Conservation (phyloP, 257 asterid species). For the Agastache rugosa region DNA sequence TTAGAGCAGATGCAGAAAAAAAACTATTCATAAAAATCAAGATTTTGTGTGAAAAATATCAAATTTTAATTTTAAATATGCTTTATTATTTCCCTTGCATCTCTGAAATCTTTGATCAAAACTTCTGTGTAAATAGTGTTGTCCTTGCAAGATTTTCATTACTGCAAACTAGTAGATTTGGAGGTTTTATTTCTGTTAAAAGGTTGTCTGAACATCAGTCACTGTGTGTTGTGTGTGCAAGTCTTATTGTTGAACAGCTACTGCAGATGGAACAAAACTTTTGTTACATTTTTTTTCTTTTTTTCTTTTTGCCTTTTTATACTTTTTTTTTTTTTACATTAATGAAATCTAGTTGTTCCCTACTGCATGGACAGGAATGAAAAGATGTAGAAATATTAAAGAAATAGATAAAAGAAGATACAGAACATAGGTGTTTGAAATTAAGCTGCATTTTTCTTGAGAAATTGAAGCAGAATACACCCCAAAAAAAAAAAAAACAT, state of each 20-base stretch:
- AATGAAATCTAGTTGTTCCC: slow-evolving; percentile 70
- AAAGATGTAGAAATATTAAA: slow-evolving; percentile 44
- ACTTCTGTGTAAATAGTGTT: too few relatives aligned
- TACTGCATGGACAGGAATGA: slow-evolving; percentile 61
- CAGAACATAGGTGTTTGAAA: slow-evolving; percentile 42
- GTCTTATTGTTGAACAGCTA: slow-evolving; percentile 15
- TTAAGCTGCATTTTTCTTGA: slow-evolving; percentile 48
- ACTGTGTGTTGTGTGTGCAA: background rate
- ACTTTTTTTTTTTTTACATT: slow-evolving; percentile 32
- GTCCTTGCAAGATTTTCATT: background rate
- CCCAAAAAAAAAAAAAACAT: slow-evolving; percentile 19
- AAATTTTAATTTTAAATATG: background rate
- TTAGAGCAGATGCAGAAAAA: background rate
- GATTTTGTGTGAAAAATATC: background rate
- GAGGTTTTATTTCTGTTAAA: background rate
- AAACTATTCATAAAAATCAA: background rate
- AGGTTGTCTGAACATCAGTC: background rate
- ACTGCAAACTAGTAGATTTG: background rate
- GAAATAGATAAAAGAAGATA: slow-evolving; percentile 32
- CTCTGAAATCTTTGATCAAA: too few relatives aligned
- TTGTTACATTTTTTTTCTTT: background rate
- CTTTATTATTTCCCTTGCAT: too few relatives aligned
- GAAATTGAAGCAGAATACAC: slow-evolving; percentile 43
- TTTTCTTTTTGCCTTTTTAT: background rate
- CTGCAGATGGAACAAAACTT: slow-evolving; percentile 2